Evolutionary conservation across 208 protist genomes (phyloP), one percentile per base, ranked within the genome.

Genomic region (Naegleria gruberi): DNA sequence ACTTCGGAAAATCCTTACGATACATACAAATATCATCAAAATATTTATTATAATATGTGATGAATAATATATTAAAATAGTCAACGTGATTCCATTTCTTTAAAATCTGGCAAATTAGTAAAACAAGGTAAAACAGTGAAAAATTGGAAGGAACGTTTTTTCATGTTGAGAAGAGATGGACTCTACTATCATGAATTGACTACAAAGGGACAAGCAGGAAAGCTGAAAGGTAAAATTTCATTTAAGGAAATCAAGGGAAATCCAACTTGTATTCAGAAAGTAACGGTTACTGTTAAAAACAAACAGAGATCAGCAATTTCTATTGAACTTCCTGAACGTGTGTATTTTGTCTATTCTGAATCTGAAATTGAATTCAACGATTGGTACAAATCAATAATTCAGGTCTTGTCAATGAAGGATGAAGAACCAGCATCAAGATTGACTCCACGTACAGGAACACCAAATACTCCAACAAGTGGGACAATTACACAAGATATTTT

Each of bases 161-260:
- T 17, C 34, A 41, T 82, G 30, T 42, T 82, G 37, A 82, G 34
- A 82, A 2, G 40, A 42, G 34, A 82, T 43, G 40, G 26, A 40
- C 40, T 82, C 3, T 82, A 82, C 37, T 82, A 82, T 82, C 74
- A 82, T 30, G 40, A 82, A 82, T 65, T 65, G 51, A 65, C 51
- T 65, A 10, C 51, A 65, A 65, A 65, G 30, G 51, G 51, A 65
- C 51, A 65, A 65, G 51, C 51, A 30, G 51, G 51, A 30, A 65
- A 65, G 30, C 19, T 65, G 51, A 65, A 65, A 65, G 51, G 51
- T 65, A 65, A 65, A 65, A 65, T 65, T 65, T 65, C 51, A 65
- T 65, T 65, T 19, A 65, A 65, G 30, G 51, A 65, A 65, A 65
- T 65, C 51, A 65, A 65, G 30, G 51, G 51, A 23, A 65, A 65